Evolutionary conservation across 2,329 filamentous ascomycete species (phyloP).

Genomic region (Colletotrichum salicis): DNA sequence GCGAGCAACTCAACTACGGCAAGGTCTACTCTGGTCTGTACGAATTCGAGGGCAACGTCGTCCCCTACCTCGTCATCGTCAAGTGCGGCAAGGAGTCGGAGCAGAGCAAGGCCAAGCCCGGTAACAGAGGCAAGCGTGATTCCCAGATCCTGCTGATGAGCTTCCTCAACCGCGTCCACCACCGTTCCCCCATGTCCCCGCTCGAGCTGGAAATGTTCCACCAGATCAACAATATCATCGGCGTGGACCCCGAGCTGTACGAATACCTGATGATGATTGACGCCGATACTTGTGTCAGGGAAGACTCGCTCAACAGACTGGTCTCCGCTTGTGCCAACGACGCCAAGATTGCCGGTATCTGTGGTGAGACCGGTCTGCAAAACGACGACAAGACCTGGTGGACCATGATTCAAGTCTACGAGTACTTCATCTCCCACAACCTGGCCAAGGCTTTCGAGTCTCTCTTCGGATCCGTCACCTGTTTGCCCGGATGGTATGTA

Average conservation of each 20-base stretch:
- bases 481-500: conserved; percentile 96
- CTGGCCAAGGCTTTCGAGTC: conserved; percentile 96
- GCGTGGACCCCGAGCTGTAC: conserved; percentile 98
- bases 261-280: conserved; percentile 97
- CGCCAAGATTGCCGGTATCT: conserved; percentile 91
- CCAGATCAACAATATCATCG: conserved; percentile 98
- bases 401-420: conserved; percentile 99
- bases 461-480: conserved; percentile 96
- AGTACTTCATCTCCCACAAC: conserved; percentile 99
- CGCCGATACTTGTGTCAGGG: conserved; percentile 92
- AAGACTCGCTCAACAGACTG: conserved; percentile 91
- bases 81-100: conserved; percentile 98
- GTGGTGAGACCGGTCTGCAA: conserved; percentile 93
- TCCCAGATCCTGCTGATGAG: conserved; percentile 99
- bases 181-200: conserved; percentile 95
- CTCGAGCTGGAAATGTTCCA: conserved; percentile 98
- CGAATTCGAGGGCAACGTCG: conserved; percentile 96
- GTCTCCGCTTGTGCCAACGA: conserved; percentile 91
- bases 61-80: conserved; percentile 94
- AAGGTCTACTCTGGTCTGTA: conserved; percentile 99
- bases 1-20: conserved; percentile 95
- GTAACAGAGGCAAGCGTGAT: conserved; percentile 98
- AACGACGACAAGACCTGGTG: conserved; percentile 89
- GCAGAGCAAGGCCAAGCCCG: conserved; percentile 88
- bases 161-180: conserved; percentile 98